phyloP scores from a whole-genome alignment of 2,329 filamentous ascomycete species.

The Epichloe sibirici region DNA sequence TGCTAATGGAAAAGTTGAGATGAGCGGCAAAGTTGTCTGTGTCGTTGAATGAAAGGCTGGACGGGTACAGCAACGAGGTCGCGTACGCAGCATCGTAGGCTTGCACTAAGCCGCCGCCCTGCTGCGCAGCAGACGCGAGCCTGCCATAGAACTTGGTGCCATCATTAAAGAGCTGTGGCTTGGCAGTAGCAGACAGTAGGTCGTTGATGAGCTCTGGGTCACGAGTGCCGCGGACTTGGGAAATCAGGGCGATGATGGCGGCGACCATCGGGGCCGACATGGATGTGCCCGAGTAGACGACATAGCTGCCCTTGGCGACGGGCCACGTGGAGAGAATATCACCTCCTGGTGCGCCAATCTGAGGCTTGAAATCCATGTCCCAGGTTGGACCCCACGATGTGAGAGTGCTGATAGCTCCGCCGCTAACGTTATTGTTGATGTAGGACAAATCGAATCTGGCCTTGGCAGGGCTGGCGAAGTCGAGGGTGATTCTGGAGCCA shows the following conservation, averaged over 20 bases:
- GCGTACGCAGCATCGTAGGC: constrained; percentile 45
- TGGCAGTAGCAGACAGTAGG: constrained; percentile 36
- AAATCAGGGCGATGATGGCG: constrained; percentile 40
- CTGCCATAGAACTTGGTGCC: constrained; percentile 21
- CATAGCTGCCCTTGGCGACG: constrained; percentile 31
- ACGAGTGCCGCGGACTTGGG: constrained; percentile 34
- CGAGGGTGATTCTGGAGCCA: constrained; percentile 22
- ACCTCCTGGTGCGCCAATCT: constrained; percentile 42
- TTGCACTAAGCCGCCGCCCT: constrained; percentile 47
- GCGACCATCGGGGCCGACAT: constrained; percentile 46
- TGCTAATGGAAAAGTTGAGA: constrained; percentile 41
- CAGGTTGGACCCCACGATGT: constrained; percentile 49
- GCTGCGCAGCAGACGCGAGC: constrained; percentile 45
- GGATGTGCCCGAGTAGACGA: constrained; percentile 42
- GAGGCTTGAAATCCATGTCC: constrained; percentile 43
- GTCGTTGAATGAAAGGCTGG: constrained; percentile 50
- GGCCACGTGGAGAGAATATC: constrained; percentile 46
- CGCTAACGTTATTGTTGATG: constrained; percentile 19
- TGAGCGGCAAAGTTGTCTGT: constrained; percentile 39
- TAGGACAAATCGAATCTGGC: not conserved
- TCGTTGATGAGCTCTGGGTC: constrained; percentile 36
- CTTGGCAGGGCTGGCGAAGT: not conserved
- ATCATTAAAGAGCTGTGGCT: constrained; percentile 35
- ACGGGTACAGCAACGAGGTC: constrained; percentile 37
- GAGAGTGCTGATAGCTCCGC: constrained; percentile 38